Base-by-base conservation (phyloP, 768 basidiomycete species). In the Mycena filopes region DNA sequence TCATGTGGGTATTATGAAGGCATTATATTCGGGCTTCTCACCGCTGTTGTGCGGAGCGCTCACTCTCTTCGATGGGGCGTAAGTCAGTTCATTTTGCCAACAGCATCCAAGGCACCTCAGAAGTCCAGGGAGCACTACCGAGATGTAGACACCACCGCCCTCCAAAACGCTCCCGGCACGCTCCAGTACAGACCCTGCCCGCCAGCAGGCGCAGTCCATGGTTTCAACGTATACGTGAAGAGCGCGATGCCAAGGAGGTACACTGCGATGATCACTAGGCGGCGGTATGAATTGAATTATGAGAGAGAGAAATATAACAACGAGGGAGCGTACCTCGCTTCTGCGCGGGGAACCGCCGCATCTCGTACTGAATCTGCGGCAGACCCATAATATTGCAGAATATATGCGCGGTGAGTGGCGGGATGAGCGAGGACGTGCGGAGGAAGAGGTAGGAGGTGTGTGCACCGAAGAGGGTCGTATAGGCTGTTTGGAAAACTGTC, bases 351-450 rank as follows among this genome's bases (percentile, higher is more conserved):
- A 85, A 88, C 58, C 78, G 75, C 42, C 71, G 70, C 38, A 93
- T 71, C 62, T 95, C 94, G 31, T 80, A 76, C 0, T 67, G 72
- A 26, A 91, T 83, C 55, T 89, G 83, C 3, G 97, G 98, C 29
- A 98, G 71, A 1, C 96, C 96, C 94, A 98, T 96, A 53, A 92
- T 75, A 73, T 99, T 99, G 82, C 98, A 99, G 74, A 95, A 97
- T 1, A 92, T 79, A 73, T 99, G 98, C 0, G 95, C 88, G 11
- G 85, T 77, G 58, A 96, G 83, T 2, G 96, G 82, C 1, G 95
- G 91, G 31, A 91, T 76, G 63, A 98, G 78, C 6, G 95, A 96
- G 18, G 91, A 88, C 5, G 96, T 95, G 51, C 92, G 88, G 10
- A 97, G 82, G 78, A 96, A 95, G 45, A 98, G 84, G 77, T 88